Evolutionary conservation across 1,284 basidiomycete genomes (phyloP).

Genomic region (Heterobasidion irregulare): DNA sequence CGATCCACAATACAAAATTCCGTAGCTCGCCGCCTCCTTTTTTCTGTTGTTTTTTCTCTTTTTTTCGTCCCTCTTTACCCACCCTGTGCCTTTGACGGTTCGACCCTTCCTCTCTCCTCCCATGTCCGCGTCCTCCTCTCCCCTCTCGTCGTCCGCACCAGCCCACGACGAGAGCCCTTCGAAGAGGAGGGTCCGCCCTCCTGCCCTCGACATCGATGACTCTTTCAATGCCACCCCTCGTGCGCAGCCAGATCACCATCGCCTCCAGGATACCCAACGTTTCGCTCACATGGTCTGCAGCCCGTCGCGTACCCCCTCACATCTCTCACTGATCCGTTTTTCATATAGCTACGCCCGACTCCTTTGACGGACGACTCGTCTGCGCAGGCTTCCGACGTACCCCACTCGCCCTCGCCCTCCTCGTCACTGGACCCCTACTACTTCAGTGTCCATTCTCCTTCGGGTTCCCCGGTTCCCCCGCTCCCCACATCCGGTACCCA

Average conservation of each 20-base stretch:
- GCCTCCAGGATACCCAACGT: slow-evolving; percentile 12
- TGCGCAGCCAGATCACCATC: slow-evolving; percentile 17
- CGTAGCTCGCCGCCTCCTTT: neutral
- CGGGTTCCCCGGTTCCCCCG: slow-evolving; percentile 51
- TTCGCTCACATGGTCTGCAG: slow-evolving; percentile 9
- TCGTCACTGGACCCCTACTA: slow-evolving; percentile 82
- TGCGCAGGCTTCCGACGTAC: slow-evolving; percentile 18
- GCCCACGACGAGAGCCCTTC: slow-evolving; percentile 21
- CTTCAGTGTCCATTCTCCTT: slow-evolving; percentile 59
- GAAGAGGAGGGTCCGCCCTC: slow-evolving; percentile 28
- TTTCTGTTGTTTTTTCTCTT: slow-evolving; percentile 1
- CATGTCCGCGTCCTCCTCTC: slow-evolving; percentile 8
- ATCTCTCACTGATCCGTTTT: neutral
- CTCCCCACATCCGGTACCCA: slow-evolving; percentile 27
- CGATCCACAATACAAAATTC: neutral
- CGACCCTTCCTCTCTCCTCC: slow-evolving; percentile 1
- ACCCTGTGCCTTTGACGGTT: slow-evolving; percentile 26
- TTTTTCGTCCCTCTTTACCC: slow-evolving; percentile 12
- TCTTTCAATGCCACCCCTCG: slow-evolving; percentile 4
- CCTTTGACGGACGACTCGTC: slow-evolving; percentile 21
- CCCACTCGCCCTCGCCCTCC: slow-evolving; percentile 56
- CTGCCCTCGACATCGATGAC: slow-evolving; percentile 25
- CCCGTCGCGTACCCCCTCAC: neutral
- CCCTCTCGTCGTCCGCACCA: slow-evolving; percentile 16
- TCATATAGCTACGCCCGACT: slow-evolving; percentile 29